phyloP scores from a whole-genome alignment of 2,329 filamentous ascomycete genomes.

The Cytospora chrysosperma region DNA sequence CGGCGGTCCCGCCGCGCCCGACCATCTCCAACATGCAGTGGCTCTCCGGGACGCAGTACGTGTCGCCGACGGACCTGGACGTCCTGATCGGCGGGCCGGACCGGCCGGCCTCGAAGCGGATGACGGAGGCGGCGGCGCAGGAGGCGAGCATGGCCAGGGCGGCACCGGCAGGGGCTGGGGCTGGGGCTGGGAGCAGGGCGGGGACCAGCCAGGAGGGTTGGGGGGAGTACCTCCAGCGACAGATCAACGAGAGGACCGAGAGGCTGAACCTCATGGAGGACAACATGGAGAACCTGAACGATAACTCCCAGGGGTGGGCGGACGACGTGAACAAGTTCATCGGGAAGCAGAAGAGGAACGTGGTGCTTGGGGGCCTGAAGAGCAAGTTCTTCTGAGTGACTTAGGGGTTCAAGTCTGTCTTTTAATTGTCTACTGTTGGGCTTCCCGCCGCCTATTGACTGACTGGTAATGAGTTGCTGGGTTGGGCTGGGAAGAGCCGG shows the following conservation, averaged over 20 bases:
- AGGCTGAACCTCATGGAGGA: conserved; percentile 81
- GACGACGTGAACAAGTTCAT: conserved; percentile 88
- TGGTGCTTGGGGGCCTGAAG: conserved; percentile 69
- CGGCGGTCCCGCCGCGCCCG: conserved; percentile 73
- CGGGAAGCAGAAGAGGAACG: conserved; percentile 79
- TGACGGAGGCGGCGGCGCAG: conserved; percentile 75
- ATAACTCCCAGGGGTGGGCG: conserved; percentile 79
- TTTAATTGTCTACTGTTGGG: too few species aligned
- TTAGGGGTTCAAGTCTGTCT: background rate
- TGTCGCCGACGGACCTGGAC: conserved; percentile 85
- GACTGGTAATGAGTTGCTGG: too few species aligned
- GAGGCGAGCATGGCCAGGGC: conserved; percentile 62
- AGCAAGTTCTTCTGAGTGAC: conserved; percentile 50
- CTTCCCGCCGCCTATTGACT: too few species aligned
- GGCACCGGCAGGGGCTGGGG: conserved; percentile 35
- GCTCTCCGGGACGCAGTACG: conserved; percentile 91
- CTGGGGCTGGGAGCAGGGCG: conserved; percentile 26
- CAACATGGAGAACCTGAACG: conserved; percentile 77
- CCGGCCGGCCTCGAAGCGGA: conserved; percentile 82
- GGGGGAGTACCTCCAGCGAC: conserved; percentile 79
- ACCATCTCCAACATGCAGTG: conserved; percentile 96
- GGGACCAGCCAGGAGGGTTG: conserved; percentile 56
- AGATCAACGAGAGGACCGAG: conserved; percentile 88
- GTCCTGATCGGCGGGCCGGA: conserved; percentile 86
- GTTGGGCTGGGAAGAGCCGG: background rate